These are phyloP conservation scores for Gastrodia elata DNA, from an alignment of 106 monocot species.

Conservation along the genomic window DNA sequence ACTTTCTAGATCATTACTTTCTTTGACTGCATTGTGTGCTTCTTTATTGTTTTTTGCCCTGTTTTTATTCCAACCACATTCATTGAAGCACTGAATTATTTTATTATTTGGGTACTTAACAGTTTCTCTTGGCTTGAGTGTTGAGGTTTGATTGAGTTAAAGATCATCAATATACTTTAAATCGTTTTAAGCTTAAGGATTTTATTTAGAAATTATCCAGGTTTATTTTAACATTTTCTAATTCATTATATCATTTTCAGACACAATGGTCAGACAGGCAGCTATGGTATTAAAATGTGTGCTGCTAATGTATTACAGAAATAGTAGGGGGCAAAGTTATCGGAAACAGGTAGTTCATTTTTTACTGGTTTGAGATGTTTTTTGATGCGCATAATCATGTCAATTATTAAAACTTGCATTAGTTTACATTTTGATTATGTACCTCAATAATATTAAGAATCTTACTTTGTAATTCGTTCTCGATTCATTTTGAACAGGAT, in stretches of 20 bases:
- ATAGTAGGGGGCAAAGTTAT: conserved; percentile 65
- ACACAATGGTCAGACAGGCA: conserved; percentile 83
- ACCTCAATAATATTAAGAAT: not conserved
- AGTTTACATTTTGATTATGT: not conserved
- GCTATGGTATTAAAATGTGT: conserved; percentile 78
- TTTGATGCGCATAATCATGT: not conserved
- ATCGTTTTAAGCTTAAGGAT: not conserved
- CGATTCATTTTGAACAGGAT: not conserved
- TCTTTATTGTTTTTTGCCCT: not conserved
- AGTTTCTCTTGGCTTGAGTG: not conserved
- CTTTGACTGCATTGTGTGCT: not conserved
- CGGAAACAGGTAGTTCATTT: conserved; percentile 64
- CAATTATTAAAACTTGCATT: not conserved
- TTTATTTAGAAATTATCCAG: not conserved
- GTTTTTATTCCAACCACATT: not conserved
- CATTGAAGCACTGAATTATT: not conserved
- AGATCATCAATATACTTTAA: not conserved
- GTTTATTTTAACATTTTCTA: not conserved
- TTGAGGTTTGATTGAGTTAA: not conserved
- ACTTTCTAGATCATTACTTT: not conserved
- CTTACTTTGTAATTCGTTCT: not conserved
- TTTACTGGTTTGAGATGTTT: not conserved
- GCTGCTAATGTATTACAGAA: conserved; percentile 77
- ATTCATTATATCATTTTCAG: conserved; percentile 28
- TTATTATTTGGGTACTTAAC: not conserved